Evolutionary conservation across 208 protist genomes (phyloP).

Genomic region (Trypanosoma vivax): DNA sequence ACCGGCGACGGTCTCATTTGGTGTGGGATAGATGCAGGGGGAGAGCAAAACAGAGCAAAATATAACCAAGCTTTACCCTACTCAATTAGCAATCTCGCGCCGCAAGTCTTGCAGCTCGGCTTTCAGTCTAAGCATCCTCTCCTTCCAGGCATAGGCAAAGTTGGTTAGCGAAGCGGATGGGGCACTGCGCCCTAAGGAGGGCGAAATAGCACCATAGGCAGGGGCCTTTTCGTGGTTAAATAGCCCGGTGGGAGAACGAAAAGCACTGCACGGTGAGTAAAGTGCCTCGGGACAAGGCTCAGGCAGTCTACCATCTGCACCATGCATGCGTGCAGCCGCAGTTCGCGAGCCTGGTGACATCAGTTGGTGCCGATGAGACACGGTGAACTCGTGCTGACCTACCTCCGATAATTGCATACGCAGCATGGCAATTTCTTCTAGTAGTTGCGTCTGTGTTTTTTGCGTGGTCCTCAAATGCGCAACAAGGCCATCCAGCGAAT

Average conservation of each 20-base stretch:
- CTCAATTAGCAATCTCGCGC: slow-evolving; percentile 24
- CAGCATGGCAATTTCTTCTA: background rate
- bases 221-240: no score
- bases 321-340: no score
- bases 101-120: slow-evolving; percentile 44
- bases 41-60: no score
- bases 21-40: no score
- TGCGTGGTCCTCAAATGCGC: slow-evolving; percentile 1
- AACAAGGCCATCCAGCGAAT: background rate
- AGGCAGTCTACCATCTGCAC: no score
- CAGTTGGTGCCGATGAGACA: slow-evolving; percentile 31
- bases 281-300: no score
- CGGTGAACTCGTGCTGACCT: slow-evolving; percentile 8
- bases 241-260: no score
- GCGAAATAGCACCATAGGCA: background rate
- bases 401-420: background rate
- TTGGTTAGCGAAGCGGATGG: background rate
- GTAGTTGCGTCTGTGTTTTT: background rate
- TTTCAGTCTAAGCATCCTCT: slow-evolving; percentile 41
- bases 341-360: slow-evolving; percentile 4
- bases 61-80: no score
- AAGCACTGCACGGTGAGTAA: no score
- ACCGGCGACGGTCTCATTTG: no score
- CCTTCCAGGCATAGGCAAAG: slow-evolving; percentile 24
- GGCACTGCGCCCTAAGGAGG: background rate